Base-by-base conservation (phyloP, 495 filamentous ascomycete species). In the Echria macrotheca region DNA sequence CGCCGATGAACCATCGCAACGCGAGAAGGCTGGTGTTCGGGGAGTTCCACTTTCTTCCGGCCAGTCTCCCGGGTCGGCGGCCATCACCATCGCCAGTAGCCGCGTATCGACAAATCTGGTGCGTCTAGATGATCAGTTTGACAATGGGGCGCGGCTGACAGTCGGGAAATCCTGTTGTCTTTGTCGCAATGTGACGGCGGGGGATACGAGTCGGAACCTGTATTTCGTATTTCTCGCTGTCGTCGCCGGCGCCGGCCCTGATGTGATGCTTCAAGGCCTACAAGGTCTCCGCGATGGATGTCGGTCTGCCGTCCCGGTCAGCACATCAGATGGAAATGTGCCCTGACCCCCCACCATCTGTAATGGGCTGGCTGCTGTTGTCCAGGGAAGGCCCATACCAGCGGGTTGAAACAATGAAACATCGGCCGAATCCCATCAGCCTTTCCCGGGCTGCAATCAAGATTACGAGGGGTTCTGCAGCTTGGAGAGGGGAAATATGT, bases 391-490 rank as follows among this genome's bases (percentile, higher is more conserved):
- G n/a, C n/a, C n/a, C n/a, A n/a, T n/a, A n/a, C n/a, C n/a, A n/a
- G n/a, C n/a, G n/a, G n/a, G 38, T 23, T 22, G 44, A 46, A 46
- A 46, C 44, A 23, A 35, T 35, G 35, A 38, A 48, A 48, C 46
- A 48, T 2, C 31, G 33, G 46, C 14, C 46, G 33, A 48, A 48
- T 48, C 33, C 46, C 31, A 32, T 12, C 35, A 26, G 14, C 35
- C 33, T 33, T 23, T 48, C 33, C 22, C 35, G 24, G 21, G 15
- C 46, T 25, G 19, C 23, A 47, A 40, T 52, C 33, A 43, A 52
- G 42, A 46, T 52, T 46, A 32, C 31, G 43, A 52, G 50, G 50
- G 41, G 50, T 21, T 11, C 17, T 52, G 50, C 50, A 52, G 31
- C 41, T n/a, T n/a, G n/a, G n/a, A n/a, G n/a, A n/a, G n/a, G n/a